Evolutionary conservation across 2,329 filamentous ascomycete genomes (phyloP).

Genomic region (Cucurbitaria berberidis): DNA sequence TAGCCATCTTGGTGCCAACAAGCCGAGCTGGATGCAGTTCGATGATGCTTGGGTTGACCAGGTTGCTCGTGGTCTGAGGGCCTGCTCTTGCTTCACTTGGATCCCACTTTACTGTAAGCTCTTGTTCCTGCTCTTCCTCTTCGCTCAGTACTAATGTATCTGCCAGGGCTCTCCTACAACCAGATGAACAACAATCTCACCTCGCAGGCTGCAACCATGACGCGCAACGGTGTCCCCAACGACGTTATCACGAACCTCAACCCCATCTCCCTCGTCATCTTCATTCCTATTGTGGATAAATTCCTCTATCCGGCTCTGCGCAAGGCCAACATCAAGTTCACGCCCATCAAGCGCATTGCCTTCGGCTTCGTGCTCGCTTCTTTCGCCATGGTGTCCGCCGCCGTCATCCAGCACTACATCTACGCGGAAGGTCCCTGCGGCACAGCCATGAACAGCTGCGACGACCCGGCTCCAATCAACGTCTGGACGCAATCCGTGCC

Average conservation of each 20-base stretch:
- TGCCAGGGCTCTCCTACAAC: constrained; percentile 55
- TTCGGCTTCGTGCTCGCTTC: constrained; percentile 58
- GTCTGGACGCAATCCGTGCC: constrained; percentile 62
- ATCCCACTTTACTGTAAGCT: constrained; percentile 48
- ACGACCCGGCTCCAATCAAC: constrained; percentile 64
- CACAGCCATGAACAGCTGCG: constrained; percentile 60
- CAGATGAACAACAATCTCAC: constrained; percentile 63
- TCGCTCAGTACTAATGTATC: background rate
- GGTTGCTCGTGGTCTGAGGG: constrained; percentile 48
- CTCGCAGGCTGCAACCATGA: constrained; percentile 62
- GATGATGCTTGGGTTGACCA: constrained; percentile 81
- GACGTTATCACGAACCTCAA: constrained; percentile 63
- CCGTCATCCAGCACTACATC: constrained; percentile 63
- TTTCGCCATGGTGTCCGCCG: constrained; percentile 57
- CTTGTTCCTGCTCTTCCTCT: background rate
- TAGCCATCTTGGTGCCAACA: constrained; percentile 62
- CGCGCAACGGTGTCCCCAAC: constrained; percentile 60
- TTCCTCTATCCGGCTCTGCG: constrained; percentile 60
- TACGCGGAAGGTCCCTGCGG: constrained; percentile 70
- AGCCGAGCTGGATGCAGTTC: constrained; percentile 78
- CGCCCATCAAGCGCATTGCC: constrained; percentile 61
- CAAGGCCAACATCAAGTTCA: constrained; percentile 56
- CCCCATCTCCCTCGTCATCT: constrained; percentile 60
- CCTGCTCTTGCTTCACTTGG: constrained; percentile 61
- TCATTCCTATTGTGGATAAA: constrained; percentile 61